These are phyloP conservation scores for Combretum micranthum DNA, from an alignment of 345 rosid genomes.

Conservation along the genomic window DNA sequence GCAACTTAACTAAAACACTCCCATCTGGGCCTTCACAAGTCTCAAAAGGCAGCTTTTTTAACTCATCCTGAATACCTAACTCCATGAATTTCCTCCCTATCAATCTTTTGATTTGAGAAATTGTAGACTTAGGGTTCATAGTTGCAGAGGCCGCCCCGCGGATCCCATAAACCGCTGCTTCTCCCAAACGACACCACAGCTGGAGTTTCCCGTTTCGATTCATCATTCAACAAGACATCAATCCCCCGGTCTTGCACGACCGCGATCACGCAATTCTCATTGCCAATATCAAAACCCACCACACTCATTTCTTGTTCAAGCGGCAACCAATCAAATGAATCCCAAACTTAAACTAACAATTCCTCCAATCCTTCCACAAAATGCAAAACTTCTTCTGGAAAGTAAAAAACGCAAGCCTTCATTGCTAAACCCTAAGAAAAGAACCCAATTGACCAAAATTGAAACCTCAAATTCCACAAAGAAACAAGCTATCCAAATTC, in stretches of 20 bases:
- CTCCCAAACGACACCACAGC: constrained; percentile 47
- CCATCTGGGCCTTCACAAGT: constrained; percentile 37
- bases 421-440: too few species aligned
- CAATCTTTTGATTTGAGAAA: constrained; percentile 50
- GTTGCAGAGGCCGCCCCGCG: constrained; percentile 45
- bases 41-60: constrained; percentile 38
- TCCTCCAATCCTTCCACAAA: too few species aligned
- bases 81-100: constrained; percentile 38
- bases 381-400: too few species aligned
- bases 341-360: too few species aligned
- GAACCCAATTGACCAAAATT: too few species aligned
- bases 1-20: constrained; percentile 36
- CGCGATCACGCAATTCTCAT: constrained; percentile 49
- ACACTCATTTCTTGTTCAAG: constrained; percentile 32
- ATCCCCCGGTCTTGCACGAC: constrained; percentile 48
- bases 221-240: constrained; percentile 53
- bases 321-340: too few species aligned
- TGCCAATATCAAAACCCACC: constrained; percentile 54
- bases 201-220: constrained; percentile 51
- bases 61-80: constrained; percentile 37
- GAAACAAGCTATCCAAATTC: too few species aligned
- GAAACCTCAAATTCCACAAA: too few species aligned
- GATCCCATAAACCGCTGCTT: constrained; percentile 52
- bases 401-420: too few species aligned
- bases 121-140: constrained; percentile 43